Evolutionary conservation across 2,329 filamentous ascomycete species (phyloP).

Genomic region (Ophiostoma australiae): DNA sequence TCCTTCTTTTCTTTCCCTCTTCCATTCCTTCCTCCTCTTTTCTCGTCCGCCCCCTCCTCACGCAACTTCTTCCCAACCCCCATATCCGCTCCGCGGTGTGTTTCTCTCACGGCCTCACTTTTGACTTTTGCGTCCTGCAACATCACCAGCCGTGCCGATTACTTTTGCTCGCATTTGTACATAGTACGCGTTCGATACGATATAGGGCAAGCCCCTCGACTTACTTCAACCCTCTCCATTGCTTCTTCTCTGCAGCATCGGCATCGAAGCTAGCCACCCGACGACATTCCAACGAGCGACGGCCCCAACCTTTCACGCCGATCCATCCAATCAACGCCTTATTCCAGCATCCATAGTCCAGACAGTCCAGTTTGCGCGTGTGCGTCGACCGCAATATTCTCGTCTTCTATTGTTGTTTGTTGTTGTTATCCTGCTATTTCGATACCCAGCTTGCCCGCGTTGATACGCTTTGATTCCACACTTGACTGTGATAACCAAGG

Average conservation of each 20-base stretch:
- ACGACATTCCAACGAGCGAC: conserved; percentile 4
- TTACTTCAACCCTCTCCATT: background rate
- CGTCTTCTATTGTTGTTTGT: background rate
- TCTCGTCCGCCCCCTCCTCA: background rate
- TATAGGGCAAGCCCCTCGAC: conserved; percentile 12
- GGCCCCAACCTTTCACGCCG: background rate
- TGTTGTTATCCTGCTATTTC: background rate
- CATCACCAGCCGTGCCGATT: background rate
- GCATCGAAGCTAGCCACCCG: background rate
- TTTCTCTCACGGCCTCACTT: conserved; percentile 2
- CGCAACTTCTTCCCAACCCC: background rate
- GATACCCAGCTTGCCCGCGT: background rate
- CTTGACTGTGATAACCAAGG: background rate
- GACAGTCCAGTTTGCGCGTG: background rate
- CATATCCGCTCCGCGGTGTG: background rate
- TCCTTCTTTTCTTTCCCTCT: conserved; percentile 3
- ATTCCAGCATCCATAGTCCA: too few species aligned
- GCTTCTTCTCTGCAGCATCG: background rate
- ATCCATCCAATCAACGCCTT: conserved; percentile 1
- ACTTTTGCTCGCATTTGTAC: background rate
- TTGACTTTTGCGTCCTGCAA: background rate
- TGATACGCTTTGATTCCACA: conserved; percentile 3
- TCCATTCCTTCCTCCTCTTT: conserved; percentile 11
- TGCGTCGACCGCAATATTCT: background rate
- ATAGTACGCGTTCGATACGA: conserved; percentile 5